These are phyloP conservation scores for Populus hybrid DNA, from an alignment of 441 rosid genomes.

Conservation along the genomic window DNA sequence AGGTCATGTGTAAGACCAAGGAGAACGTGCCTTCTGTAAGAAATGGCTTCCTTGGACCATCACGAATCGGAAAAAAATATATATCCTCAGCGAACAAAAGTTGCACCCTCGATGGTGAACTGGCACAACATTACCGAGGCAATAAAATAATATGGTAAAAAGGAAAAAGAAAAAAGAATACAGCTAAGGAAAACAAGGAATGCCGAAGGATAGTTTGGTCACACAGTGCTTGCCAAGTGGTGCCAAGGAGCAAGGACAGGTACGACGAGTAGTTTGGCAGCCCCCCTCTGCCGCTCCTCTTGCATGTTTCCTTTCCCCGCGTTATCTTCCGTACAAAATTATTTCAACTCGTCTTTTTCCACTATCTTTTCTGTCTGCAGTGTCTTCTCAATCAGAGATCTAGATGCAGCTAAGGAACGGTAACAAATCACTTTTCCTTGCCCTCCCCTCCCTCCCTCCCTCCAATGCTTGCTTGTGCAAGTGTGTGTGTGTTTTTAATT, in stretches of 20 bases:
- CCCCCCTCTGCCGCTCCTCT: background rate
- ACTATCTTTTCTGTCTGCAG: conserved; percentile 9
- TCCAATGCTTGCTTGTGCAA: background rate
- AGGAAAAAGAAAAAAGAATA: background rate
- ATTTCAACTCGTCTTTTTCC: conserved; percentile 12
- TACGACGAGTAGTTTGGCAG: background rate
- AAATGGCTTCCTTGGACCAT: background rate
- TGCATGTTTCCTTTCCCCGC: background rate
- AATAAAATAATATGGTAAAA: no score
- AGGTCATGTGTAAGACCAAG: background rate
- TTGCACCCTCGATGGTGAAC: background rate
- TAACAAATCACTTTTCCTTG: conserved; percentile 24
- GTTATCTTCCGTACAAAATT: conserved; percentile 15
- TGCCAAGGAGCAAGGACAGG: no score
- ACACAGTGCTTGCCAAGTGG: no score
- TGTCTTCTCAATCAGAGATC: conserved; percentile 5
- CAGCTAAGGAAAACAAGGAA: background rate
- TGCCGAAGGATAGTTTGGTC: background rate
- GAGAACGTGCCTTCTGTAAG: background rate
- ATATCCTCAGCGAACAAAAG: background rate
- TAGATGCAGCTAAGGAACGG: conserved; percentile 14
- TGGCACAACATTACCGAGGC: background rate
- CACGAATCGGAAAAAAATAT: background rate
- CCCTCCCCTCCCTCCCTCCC: background rate
- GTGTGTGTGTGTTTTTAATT: background rate